A percentile compares a stretch with the other conserved stretches of the same genome.
Conservation (phyloP, 352 stramenopile species). For the Globisporangium paroecandrum region DNA sequence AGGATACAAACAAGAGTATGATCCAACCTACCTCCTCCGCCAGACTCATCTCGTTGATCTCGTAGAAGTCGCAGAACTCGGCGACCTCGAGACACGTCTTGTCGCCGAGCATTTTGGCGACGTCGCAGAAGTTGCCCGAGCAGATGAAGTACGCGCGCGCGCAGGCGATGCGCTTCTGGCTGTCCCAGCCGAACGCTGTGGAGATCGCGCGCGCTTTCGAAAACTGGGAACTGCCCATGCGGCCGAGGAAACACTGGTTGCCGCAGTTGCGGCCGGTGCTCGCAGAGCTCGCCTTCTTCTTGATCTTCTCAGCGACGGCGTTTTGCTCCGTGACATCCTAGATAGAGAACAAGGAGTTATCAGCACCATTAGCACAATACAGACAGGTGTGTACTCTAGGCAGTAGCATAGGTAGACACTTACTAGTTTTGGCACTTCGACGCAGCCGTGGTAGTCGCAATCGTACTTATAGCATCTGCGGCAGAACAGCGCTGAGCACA, state of each 20-base stretch:
- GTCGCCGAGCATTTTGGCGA: constrained; percentile 60
- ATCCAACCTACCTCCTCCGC: constrained; percentile 34
- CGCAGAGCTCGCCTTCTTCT: constrained; percentile 35
- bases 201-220: constrained; percentile 53
- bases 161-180: constrained; percentile 38
- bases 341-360: neutral
- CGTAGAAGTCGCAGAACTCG: constrained; percentile 64
- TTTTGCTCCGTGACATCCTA: constrained; percentile 67
- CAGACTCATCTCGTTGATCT: constrained; percentile 60
- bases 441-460: constrained; percentile 77
- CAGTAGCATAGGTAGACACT: neutral
- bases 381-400: too few relatives aligned
- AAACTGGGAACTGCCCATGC: constrained; percentile 37
- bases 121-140: constrained; percentile 73
- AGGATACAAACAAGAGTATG: neutral
- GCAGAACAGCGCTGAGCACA: constrained; percentile 63
- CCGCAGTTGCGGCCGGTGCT: constrained; percentile 69
- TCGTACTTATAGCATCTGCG: constrained; percentile 82
- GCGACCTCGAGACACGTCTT: constrained; percentile 74
- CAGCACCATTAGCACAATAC: neutral
- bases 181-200: constrained; percentile 49
- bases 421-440: constrained; percentile 56
- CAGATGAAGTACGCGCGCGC: constrained; percentile 66
- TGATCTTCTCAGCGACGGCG: constrained; percentile 37
- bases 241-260: constrained; percentile 71